Conservation (phyloP, 2,329 filamentous ascomycete genomes). For the Aspergillus sp. region DNA sequence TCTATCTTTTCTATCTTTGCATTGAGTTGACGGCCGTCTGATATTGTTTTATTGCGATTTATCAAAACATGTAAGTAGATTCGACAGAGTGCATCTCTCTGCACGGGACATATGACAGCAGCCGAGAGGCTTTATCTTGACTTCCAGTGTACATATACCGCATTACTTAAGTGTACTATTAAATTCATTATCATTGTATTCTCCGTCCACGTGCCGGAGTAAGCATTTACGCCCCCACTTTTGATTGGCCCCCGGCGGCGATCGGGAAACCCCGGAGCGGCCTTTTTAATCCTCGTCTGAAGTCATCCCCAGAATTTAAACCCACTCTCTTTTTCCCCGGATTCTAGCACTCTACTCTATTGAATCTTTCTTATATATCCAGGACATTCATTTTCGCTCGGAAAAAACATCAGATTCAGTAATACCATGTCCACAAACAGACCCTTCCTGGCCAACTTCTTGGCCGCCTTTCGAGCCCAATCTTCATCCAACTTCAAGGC, state of each 20-base stretch:
- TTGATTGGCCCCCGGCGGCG: no score
- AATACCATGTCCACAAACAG: slow-evolving; percentile 56
- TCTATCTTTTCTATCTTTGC: not conserved
- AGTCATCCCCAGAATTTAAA: no score
- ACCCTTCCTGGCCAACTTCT: slow-evolving; percentile 61
- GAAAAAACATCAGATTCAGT: not conserved
- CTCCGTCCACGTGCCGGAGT: not conserved
- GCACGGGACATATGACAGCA: not conserved
- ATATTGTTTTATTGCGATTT: not conserved
- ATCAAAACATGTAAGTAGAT: slow-evolving; percentile 1
- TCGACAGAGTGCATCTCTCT: not conserved
- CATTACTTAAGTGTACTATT: no score
- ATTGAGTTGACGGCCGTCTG: not conserved
- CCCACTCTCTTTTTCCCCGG: slow-evolving; percentile 1
- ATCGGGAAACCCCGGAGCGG: not conserved
- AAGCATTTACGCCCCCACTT: no score
- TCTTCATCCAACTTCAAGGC: slow-evolving; percentile 49
- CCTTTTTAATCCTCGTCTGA: slow-evolving; percentile 3
- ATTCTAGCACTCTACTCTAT: not conserved
- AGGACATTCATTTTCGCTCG: not conserved
- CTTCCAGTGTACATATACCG: no score
- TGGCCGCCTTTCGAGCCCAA: slow-evolving; percentile 61
- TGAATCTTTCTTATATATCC: not conserved
- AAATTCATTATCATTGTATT: not conserved
- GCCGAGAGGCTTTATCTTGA: no score